Conservation (phyloP, 179 eudicot species). For the Vitellaria paradoxa region DNA sequence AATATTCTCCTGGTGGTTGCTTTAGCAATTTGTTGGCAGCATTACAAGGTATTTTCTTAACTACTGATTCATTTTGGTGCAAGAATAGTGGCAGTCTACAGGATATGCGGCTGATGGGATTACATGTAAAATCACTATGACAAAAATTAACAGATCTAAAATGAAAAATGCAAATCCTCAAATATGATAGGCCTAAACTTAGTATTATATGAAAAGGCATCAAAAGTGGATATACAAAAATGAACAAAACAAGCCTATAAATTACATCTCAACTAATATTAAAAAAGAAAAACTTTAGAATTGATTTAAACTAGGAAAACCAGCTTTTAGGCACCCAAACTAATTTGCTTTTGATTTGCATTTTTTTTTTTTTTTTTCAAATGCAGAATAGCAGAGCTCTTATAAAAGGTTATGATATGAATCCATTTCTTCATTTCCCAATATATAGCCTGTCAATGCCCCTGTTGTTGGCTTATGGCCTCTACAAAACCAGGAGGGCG, state of each 20-base stretch:
- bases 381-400: conserved; percentile 73
- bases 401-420: conserved; percentile 84
- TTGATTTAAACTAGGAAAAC: no score
- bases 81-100: not conserved
- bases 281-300: no score
- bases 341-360: not conserved
- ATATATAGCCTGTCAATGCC: conserved; percentile 64
- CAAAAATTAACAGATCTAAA: no score
- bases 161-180: no score
- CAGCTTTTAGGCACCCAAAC: no score
- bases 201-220: no score
- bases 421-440: conserved; percentile 74
- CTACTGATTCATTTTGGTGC: conserved; percentile 1
- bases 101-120: not conserved
- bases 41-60: conserved; percentile 55
- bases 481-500: conserved; percentile 51
- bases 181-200: no score
- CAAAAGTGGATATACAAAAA: no score
- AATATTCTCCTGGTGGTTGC: conserved; percentile 50
- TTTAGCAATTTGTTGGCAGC: conserved; percentile 66
- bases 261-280: no score
- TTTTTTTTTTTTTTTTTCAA: not conserved
- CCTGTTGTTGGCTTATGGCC: conserved; percentile 54
- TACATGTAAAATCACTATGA: not conserved
- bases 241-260: no score